A percentile compares a stretch with the other conserved stretches of the same genome.
Conservation (phyloP, 805 yeast genomes). For the Danielia reshetovae region DNA sequence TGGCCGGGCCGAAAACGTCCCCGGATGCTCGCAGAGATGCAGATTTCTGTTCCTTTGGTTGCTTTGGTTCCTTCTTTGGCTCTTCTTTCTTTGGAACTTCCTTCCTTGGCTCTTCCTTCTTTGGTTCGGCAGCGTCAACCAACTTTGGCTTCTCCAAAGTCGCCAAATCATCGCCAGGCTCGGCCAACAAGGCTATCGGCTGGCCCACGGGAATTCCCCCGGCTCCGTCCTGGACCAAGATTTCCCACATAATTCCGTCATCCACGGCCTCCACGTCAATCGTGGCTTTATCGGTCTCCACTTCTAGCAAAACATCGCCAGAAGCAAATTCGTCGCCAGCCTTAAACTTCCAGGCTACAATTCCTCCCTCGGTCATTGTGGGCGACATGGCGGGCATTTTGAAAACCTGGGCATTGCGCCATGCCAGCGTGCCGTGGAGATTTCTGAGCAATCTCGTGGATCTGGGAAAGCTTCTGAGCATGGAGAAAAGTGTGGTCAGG, state of each 20-base stretch:
- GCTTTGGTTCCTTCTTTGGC: conserved; percentile 8
- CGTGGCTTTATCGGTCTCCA: conserved; percentile 84
- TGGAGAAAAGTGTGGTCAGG: conserved; percentile 4
- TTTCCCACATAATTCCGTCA: conserved; percentile 85
- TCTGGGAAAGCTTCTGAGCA: conserved; percentile 18
- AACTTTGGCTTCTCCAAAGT: conserved; percentile 56
- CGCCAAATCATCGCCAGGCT: conserved; percentile 76
- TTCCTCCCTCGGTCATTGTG: conserved; percentile 95
- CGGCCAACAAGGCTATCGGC: conserved; percentile 87
- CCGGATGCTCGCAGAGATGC: conserved; percentile 5
- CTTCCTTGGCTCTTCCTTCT: conserved; percentile 12
- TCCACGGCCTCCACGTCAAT: conserved; percentile 87
- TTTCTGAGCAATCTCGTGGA: conserved; percentile 13
- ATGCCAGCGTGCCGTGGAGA: conserved; percentile 27
- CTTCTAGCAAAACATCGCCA: conserved; percentile 80
- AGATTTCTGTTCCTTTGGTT: conserved; percentile 1
- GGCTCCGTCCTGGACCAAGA: conserved; percentile 66
- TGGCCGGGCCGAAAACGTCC: conserved; percentile 42
- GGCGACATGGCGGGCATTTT: conserved; percentile 99
- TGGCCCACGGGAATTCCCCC: conserved; percentile 80
- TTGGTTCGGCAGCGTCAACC: conserved; percentile 9
- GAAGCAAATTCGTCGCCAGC: conserved; percentile 62
- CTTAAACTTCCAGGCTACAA: conserved; percentile 84
- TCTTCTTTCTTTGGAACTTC: conserved; percentile 14
- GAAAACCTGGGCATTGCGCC: conserved; percentile 46